Base-by-base conservation (phyloP, 305 asterid species). In the Stenogyne calaminthoides region DNA sequence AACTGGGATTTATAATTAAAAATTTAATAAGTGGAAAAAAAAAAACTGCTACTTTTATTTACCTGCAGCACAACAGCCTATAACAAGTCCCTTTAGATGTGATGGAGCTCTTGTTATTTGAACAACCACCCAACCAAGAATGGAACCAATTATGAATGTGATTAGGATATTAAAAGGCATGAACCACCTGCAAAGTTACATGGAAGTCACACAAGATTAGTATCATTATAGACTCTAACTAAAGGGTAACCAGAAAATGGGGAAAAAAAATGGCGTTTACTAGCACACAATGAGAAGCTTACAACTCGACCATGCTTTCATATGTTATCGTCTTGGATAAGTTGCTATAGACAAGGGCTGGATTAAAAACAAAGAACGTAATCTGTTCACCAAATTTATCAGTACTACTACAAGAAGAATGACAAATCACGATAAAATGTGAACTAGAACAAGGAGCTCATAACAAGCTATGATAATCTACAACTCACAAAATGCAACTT, bases 11-110 rank as follows among this genome's bases (percentile, higher is more conserved):
- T 46, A 37, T 14, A 46, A 46, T 12, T 18, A 46, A 46, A 46
- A 9, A 9, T 9, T 9, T 1, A 9, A 14, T 15, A 46, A 46
- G 18, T 14, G 54, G 18, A 46, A 54, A 54, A 54, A 56, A 22
- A 37, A 11, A 56, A 56, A 22, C 22, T 0, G 5, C 19, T 1
- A 16, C 7, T 18, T 16, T 29, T 7, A 0, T 34, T 37, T 75
- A 94, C 97, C 97, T 72, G 93, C 97, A 73, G 99, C 97, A 80
- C 97, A 91, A 51, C 89, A 89, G 29, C 97, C 96, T 18, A 90
- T 72, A n/a, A 89, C 67, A 58, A 94, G 99, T 37, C 97, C 99
- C 12, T 84, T 88, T 74, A 94, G 90, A 81, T 87, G 93, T n/a
- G 76, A 34, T 57, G 97, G 96, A 57, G 97, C 72, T 77, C 83